Evolutionary conservation across 768 basidiomycete genomes (phyloP).

Genomic region (Crassisporium funariophilum): DNA sequence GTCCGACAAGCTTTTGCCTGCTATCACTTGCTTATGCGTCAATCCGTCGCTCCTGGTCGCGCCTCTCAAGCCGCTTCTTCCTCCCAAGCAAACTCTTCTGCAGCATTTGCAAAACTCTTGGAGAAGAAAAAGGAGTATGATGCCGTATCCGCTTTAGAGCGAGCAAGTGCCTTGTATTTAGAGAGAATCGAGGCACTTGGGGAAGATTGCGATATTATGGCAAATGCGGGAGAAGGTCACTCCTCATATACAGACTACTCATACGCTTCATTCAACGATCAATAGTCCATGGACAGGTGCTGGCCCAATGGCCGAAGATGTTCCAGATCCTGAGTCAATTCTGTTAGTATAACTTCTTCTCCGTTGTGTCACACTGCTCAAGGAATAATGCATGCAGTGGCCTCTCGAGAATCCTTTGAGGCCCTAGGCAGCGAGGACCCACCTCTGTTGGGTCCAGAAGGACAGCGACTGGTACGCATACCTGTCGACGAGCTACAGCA

Average conservation of each 20-base stretch:
- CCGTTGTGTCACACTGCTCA: not conserved
- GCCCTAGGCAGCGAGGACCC: conserved; percentile 21
- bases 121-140: conserved; percentile 86
- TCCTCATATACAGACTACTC: not conserved
- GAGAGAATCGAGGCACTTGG: conserved; percentile 69
- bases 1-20: no score
- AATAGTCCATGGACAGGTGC: conserved; percentile 73
- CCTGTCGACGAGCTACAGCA: conserved; percentile 66
- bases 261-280: not conserved
- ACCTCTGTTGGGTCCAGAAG: conserved; percentile 27
- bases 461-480: conserved; percentile 72
- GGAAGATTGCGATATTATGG: conserved; percentile 77
- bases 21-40: no score
- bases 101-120: conserved; percentile 54
- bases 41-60: conserved; percentile 54
- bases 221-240: conserved; percentile 71
- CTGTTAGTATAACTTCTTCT: conserved; percentile 42
- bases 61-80: conserved; percentile 47
- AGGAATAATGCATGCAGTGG: conserved; percentile 40
- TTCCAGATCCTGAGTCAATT: conserved; percentile 74
- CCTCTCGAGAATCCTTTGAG: conserved; percentile 41
- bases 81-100: conserved; percentile 44
- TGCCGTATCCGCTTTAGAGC: conserved; percentile 71
- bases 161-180: conserved; percentile 61
- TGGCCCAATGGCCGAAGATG: conserved; percentile 84